Percentiles rank a stretch among this genome's conserved stretches.
Evolutionary conservation across 257 asterid species (phyloP).

Genomic region (Marsdenia floribunda): DNA sequence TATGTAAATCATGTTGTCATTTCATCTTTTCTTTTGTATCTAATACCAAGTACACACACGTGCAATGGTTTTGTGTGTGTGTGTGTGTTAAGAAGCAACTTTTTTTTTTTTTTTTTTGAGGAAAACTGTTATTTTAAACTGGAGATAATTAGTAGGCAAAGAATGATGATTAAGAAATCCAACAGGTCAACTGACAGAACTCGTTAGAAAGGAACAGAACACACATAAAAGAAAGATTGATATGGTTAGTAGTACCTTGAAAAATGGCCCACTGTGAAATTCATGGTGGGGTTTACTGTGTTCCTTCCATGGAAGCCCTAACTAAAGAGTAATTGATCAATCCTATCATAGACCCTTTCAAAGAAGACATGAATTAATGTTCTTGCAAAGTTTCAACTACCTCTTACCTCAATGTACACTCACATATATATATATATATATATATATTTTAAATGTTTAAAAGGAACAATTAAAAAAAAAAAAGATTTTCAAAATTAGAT

Average conservation of each 20-base stretch:
- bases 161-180: conserved; percentile 3
- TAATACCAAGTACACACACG: too few species aligned
- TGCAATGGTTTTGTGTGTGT: too few species aligned
- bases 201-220: conserved; percentile 30
- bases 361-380: conserved; percentile 20
- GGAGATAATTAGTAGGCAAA: background rate
- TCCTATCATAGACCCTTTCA: conserved; percentile 21
- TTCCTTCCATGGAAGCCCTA: conserved; percentile 14
- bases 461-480: background rate
- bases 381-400: conserved; percentile 29
- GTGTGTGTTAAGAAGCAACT: too few species aligned
- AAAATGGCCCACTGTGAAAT: conserved; percentile 8
- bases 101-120: too few species aligned
- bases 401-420: background rate
- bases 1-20: too few species aligned
- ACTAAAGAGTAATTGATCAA: conserved; percentile 19
- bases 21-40: too few species aligned
- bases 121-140: background rate
- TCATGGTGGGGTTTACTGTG: conserved; percentile 10
- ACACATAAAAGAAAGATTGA: background rate
- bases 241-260: background rate
- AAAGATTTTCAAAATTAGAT: background rate
- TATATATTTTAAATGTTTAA: too few species aligned
- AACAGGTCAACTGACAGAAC: conserved; percentile 36
- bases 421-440: too few species aligned